Evolutionary conservation across 768 basidiomycete species (phyloP), one percentile per base, ranked within the genome.

Genomic region (Boletales sp.): DNA sequence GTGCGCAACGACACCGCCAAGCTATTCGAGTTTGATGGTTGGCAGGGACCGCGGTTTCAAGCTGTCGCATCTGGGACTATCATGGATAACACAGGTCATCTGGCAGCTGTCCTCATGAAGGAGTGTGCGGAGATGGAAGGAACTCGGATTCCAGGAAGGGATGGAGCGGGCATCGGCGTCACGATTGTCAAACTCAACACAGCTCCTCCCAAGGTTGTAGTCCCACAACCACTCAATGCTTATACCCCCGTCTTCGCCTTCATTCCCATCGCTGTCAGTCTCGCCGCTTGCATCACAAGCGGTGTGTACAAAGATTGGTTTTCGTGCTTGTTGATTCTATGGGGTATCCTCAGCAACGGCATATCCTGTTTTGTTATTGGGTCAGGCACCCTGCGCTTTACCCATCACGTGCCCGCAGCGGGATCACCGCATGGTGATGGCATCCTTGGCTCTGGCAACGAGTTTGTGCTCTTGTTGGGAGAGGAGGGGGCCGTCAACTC

Each of bases 311-410:
- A 39, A 1, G 71, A 72, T 29, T 72, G 70, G 70, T 68, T 50
- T 38, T 57, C 55, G 27, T 72, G 68, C 44, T 47, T 62, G 11
- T 49, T 69, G 63, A 71, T 71, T 48, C 57, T 72, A 10, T 51
- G 69, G 38, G 70, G 70, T 4, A 64, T 66, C 32, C 0, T 72
- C 38, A 50, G 62, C n/a, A 67, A 52, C 19, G 69, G 70, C 7
- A 44, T 69, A 15, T 54, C 69, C 37, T 70, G 67, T 37, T 50
- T 64, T n/a, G 58, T 65, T 15, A 66, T 70, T 15, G 69, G 70
- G 17, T 69, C 66, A 6, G 69, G 68, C 19, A 49, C 50, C 5
- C 55, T 72, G 43, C 27, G 47, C 1, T 65, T 69, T 52, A 45
- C 17, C 4, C 68, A 65, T 37, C 65, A 65, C 0, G 47, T 53